Base-by-base conservation (phyloP, 164 flowering plant species). In the Echeveria elegans region DNA sequence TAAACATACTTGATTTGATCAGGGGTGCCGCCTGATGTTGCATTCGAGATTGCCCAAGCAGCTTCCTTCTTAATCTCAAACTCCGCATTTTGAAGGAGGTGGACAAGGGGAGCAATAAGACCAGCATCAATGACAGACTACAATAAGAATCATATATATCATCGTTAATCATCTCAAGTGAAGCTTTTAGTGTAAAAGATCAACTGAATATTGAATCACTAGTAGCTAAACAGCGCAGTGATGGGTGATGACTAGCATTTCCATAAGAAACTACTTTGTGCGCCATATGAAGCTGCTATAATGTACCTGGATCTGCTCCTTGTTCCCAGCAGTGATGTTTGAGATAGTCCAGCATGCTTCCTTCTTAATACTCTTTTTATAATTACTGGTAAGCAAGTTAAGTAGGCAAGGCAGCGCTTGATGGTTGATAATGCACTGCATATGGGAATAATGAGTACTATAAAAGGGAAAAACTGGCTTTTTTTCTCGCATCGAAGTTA, bases 41-140 rank as follows among this genome's bases (percentile, higher is more conserved):
- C 88, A 77, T 84, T 84, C 67, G 87, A 84, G 62, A 84, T 78
- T 38, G 86, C 88, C 88, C 88, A 82, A 0, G 88, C 88, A 70
- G 88, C 86, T 74, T 85, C 86, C 64, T 82, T 85, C 74, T 82
- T 85, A 2, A 85, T 82, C 56, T 85, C 88, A 73, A 85, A 85
- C 68, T 85, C 88, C 45, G 86, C 86, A 80, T 75, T 80, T 77
- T 76, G 85, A 65, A 85, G 87, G 40, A 85, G 72, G 52, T 70
- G 47, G 62, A 85, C 79, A 24, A 85, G 79, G 2, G 89, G 85
- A 4, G 66, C 81, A 45, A 83, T 72, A n/a, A 85, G 70, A 69
- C 73, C 66, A 41, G 89, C 83, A 40, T 82, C 84, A 61, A 83
- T 76, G 18, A 85, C 85, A 68, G 83, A 75, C 89, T 85, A 78